Percentiles rank a stretch among this genome's conserved stretches.
Evolutionary conservation across 176 grass and related monocot species (phyloP).

Genomic region (Ensete ventricosum): DNA sequence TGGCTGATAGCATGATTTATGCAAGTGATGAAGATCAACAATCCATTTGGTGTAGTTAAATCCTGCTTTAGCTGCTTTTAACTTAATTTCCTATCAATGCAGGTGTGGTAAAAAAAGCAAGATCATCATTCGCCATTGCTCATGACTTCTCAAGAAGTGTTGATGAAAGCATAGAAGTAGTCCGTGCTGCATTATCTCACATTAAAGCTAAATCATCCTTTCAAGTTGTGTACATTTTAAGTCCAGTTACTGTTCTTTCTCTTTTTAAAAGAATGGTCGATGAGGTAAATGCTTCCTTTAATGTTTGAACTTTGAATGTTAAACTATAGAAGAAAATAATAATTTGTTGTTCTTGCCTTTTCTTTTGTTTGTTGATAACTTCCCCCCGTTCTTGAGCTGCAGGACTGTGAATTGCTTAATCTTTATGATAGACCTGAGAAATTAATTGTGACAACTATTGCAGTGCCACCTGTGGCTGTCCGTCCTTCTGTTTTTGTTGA

Average conservation of each 20-base stretch:
- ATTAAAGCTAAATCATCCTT: slow-evolving; percentile 52
- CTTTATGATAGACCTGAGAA: slow-evolving; percentile 83
- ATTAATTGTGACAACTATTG: slow-evolving; percentile 72
- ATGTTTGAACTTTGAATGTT: neutral
- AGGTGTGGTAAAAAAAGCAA: slow-evolving; percentile 83
- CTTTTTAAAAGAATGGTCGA: slow-evolving; percentile 79
- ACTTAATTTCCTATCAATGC: slow-evolving; percentile 25
- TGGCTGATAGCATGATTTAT: neutral
- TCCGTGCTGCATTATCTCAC: slow-evolving; percentile 44
- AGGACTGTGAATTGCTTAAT: slow-evolving; percentile 98
- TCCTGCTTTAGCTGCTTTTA: slow-evolving; percentile 6
- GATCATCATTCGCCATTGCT: slow-evolving; percentile 38
- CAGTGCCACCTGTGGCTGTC: slow-evolving; percentile 73
- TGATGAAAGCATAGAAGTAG: slow-evolving; percentile 53
- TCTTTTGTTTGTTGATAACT: slow-evolving; percentile 5
- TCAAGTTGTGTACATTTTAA: slow-evolving; percentile 38
- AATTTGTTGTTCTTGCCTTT: neutral
- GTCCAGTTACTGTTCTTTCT: slow-evolving; percentile 47
- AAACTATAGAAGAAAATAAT: neutral
- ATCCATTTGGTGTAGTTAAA: neutral
- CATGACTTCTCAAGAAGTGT: slow-evolving; percentile 70
- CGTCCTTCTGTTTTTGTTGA: slow-evolving; percentile 69
- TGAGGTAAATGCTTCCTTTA: slow-evolving; percentile 37
- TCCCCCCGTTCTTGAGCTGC: slow-evolving; percentile 20
- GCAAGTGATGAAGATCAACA: neutral